These are phyloP conservation scores for Nemania diffusa DNA, from an alignment of 2,329 filamentous ascomycete genomes.

Conservation along the genomic window DNA sequence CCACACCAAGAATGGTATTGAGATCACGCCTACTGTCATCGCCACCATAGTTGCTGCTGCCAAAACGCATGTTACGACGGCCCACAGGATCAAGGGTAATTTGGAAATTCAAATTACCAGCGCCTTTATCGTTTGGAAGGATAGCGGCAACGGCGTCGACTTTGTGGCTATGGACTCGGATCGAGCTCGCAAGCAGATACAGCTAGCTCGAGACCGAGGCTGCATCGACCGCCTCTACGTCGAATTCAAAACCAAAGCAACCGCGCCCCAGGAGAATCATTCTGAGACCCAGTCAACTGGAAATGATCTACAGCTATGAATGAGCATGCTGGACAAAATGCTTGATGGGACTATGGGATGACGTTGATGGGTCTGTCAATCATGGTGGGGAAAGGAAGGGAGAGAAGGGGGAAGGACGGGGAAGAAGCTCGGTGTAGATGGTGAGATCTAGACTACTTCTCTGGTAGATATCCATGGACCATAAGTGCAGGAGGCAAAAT, in stretches of 20 bases:
- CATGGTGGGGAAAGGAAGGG: too few species aligned
- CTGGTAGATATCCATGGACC: too few species aligned
- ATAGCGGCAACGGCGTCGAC: background rate
- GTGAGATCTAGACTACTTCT: too few species aligned
- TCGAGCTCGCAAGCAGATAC: slow-evolving; percentile 8
- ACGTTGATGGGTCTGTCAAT: too few species aligned
- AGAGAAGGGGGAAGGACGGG: too few species aligned
- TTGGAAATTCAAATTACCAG: background rate
- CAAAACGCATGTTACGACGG: background rate
- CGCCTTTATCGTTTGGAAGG: slow-evolving; percentile 5
- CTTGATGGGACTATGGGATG: too few species aligned
- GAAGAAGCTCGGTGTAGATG: too few species aligned
- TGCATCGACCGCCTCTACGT: background rate
- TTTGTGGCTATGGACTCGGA: background rate
- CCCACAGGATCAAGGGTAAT: background rate
- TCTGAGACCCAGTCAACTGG: too few species aligned
- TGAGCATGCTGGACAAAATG: too few species aligned
- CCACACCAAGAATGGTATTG: background rate
- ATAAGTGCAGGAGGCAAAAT: too few species aligned
- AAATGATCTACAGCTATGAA: too few species aligned
- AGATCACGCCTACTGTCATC: background rate
- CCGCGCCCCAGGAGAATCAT: background rate
- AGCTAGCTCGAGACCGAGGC: slow-evolving; percentile 2
- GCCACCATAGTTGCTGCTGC: background rate
- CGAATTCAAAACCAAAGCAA: background rate